A percentile compares a stretch with the other conserved stretches of the same genome.
Evolutionary conservation across 768 basidiomycete species (phyloP).

Genomic region (Tubosaeta brunneosetosa): DNA sequence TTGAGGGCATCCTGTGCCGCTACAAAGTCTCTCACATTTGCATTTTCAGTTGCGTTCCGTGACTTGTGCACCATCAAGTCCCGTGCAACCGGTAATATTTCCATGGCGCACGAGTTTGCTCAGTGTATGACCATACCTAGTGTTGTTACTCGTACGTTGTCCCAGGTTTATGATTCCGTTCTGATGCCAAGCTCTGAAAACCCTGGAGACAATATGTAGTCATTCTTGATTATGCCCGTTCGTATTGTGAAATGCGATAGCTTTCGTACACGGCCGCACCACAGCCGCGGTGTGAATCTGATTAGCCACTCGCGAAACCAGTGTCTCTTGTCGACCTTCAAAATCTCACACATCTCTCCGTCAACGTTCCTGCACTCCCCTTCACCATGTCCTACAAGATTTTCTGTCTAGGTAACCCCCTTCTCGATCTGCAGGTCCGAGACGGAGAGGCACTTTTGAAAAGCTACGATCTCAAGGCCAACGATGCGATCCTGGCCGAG

Average conservation of each 20-base stretch:
- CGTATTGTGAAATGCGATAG: not conserved
- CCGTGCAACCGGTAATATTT: constrained; percentile 23
- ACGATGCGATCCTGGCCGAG: constrained; percentile 94
- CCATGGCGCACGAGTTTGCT: constrained; percentile 23
- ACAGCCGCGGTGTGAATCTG: not conserved
- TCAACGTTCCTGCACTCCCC: constrained; percentile 9
- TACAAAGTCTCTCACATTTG: constrained; percentile 34
- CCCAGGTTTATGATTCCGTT: constrained; percentile 7
- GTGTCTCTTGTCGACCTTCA: constrained; percentile 4
- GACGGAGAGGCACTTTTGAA: constrained; percentile 79
- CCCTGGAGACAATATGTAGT: constrained; percentile 3
- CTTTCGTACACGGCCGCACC: not conserved
- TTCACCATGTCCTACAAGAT: constrained; percentile 55
- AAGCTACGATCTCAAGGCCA: constrained; percentile 88
- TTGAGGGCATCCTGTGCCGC: constrained; percentile 59
- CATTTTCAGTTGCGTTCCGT: constrained; percentile 50
- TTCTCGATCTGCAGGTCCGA: constrained; percentile 93
- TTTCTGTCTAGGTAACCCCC: constrained; percentile 92
- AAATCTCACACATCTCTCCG: constrained; percentile 5
- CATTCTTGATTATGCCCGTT: not conserved
- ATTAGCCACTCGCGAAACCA: not conserved
- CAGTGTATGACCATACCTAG: constrained; percentile 21
- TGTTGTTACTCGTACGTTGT: constrained; percentile 15
- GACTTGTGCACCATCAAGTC: constrained; percentile 57
- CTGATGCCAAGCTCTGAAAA: too few species aligned